A percentile compares a stretch with the other conserved stretches of the same genome.
These are phyloP conservation scores for Paulinella micropora DNA, from an alignment of 78 protist species.

Conservation along the genomic window DNA sequence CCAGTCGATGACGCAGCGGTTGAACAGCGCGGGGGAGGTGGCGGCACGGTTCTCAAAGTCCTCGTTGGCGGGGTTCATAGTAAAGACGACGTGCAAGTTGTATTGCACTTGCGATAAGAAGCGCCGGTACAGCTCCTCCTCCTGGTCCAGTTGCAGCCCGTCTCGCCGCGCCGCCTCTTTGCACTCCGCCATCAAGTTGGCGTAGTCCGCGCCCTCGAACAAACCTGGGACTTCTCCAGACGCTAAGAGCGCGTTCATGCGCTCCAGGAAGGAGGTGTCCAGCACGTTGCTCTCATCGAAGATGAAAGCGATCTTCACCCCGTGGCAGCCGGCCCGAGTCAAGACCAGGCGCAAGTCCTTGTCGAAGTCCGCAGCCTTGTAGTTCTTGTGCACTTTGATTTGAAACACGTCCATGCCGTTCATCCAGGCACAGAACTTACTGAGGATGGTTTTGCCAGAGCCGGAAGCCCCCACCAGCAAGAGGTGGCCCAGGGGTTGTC, in stretches of 20 bases:
- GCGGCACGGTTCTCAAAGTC: slow-evolving; percentile 72
- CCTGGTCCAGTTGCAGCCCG: slow-evolving; percentile 22
- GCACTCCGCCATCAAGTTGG: slow-evolving; percentile 36
- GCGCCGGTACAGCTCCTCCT: not conserved
- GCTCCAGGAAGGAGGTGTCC: slow-evolving; percentile 83
- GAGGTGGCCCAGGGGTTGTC: slow-evolving; percentile 84
- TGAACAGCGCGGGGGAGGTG: slow-evolving; percentile 64
- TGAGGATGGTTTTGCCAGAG: slow-evolving; percentile 78
- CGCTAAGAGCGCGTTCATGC: slow-evolving; percentile 89
- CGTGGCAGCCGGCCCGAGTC: slow-evolving; percentile 75
- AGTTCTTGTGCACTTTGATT: slow-evolving; percentile 49
- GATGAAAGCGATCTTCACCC: slow-evolving; percentile 72
- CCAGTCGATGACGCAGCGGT: slow-evolving; percentile 92
- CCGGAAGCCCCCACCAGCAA: slow-evolving; percentile 77
- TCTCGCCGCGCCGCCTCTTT: slow-evolving; percentile 43
- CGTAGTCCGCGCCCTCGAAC: slow-evolving; percentile 83
- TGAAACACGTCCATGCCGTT: slow-evolving; percentile 52
- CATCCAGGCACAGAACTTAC: slow-evolving; percentile 77
- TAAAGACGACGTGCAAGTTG: slow-evolving; percentile 90
- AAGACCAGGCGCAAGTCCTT: slow-evolving; percentile 76
- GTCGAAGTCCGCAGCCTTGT: slow-evolving; percentile 74
- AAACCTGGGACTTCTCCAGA: slow-evolving; percentile 83
- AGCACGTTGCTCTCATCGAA: slow-evolving; percentile 85
- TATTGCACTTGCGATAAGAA: slow-evolving; percentile 36
- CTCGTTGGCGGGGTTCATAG: slow-evolving; percentile 83